Conservation (phyloP, 805 yeast species). For the Ogataea sp. region DNA sequence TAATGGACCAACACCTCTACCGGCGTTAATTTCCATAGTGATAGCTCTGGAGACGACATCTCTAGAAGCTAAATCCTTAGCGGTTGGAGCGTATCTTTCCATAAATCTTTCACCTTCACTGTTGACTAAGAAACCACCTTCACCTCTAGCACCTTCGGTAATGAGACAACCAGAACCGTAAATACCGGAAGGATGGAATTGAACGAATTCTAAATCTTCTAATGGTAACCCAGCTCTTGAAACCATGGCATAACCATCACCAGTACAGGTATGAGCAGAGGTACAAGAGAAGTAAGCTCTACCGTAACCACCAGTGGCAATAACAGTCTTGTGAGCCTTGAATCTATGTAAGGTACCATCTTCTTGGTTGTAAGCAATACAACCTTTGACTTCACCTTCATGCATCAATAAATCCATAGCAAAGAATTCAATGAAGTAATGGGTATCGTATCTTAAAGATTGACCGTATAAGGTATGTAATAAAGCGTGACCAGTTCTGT, state of each 20-base stretch:
- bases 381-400: constrained; percentile 95
- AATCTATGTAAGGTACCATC: constrained; percentile 98
- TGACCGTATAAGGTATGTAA: constrained; percentile 95
- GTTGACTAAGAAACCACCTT: constrained; percentile 96
- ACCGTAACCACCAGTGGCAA: constrained; percentile 99
- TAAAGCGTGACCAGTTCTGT: constrained; percentile 97
- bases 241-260: constrained; percentile 98
- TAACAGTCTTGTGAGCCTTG: constrained; percentile 91
- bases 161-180: constrained; percentile 98
- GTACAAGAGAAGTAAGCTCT: constrained; percentile 98
- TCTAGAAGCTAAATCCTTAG: constrained; percentile 96
- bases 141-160: constrained; percentile 99
- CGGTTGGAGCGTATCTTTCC: constrained; percentile 99
- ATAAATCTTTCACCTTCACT: constrained; percentile 98
- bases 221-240: constrained; percentile 97
- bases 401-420: constrained; percentile 93
- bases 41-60: constrained; percentile 98
- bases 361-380: constrained; percentile 95
- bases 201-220: constrained; percentile 95
- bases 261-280: constrained; percentile 99
- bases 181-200: constrained; percentile 99
- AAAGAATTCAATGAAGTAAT: constrained; percentile 94
- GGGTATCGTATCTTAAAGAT: constrained; percentile 93
- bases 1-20: constrained; percentile 97
- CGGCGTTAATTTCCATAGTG: constrained; percentile 97